phyloP scores from a whole-genome alignment of 1,284 basidiomycete species.

The Meira nashicola region DNA sequence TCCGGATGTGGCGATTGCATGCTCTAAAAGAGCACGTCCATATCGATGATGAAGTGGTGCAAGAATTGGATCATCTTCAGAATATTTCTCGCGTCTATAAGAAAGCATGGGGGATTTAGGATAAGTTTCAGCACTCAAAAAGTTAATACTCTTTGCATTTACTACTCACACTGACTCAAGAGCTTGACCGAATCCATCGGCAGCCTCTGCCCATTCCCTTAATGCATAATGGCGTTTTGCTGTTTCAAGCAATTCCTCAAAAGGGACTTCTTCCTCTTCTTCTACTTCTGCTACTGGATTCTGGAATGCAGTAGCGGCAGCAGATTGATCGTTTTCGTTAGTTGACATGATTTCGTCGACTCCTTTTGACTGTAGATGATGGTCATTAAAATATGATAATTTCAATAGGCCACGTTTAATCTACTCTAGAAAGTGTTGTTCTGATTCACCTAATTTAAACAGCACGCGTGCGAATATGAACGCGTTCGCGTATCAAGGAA shows the following conservation, averaged over 20 bases:
- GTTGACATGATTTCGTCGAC: no score
- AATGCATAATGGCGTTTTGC: slow-evolving; percentile 40
- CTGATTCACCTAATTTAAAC: no score
- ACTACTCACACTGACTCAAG: slow-evolving; percentile 37
- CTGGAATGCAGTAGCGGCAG: no score
- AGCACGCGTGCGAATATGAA: no score
- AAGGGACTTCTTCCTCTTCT: slow-evolving; percentile 3
- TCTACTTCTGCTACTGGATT: background rate
- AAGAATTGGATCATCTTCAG: slow-evolving; percentile 37
- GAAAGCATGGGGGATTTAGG: background rate
- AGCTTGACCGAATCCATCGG: slow-evolving; percentile 33
- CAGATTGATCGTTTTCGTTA: no score
- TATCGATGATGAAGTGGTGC: slow-evolving; percentile 47
- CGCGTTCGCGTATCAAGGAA: no score
- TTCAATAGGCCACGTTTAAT: no score
- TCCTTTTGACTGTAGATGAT: no score
- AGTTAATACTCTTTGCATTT: background rate
- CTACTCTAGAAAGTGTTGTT: no score
- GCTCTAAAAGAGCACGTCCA: slow-evolving; percentile 44
- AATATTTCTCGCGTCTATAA: slow-evolving; percentile 21
- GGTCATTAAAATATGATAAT: no score
- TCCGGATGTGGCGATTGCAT: slow-evolving; percentile 42
- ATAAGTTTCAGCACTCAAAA: background rate
- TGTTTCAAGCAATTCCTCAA: slow-evolving; percentile 32
- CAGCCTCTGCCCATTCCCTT: slow-evolving; percentile 34